Base-by-base conservation (phyloP, 2,329 filamentous ascomycete species). In the Chaetomiaceae sp. region DNA sequence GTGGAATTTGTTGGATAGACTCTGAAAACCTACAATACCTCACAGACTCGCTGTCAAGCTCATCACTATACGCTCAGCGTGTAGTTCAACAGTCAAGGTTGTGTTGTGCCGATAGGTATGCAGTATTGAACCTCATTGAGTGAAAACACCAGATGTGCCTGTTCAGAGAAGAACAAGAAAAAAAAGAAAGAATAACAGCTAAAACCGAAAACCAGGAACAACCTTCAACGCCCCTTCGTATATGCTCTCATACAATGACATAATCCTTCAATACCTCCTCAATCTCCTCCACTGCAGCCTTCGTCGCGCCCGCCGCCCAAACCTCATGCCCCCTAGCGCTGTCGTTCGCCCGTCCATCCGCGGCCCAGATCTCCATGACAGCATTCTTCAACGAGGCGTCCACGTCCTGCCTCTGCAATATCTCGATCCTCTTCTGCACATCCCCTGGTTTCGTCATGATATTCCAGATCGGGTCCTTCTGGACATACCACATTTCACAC, bases 351-450 rank as follows among this genome's bases (percentile, higher is more conserved):
- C 62, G 25, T n/a, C 44, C 48, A 40, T 65, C 62, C 2, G 62
- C 59, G 10, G 51, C 56, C 62, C 62, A 65, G 36, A 65, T 54
- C 57, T 65, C 62, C 56, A 64, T 53, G 7, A 64, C 40, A 10
- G 62, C 59, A 25, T 59, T 58, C 53, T 57, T 58, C 9, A 65
- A 10, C 9, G 44, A 36, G 0, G 47, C 40, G 27, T 58, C 48
- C 8, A 62, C 51, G 16, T 56, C 36, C 48, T 61, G n/a, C 21
- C 25, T 16, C 33, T 30, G 16, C 49, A 65, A 29, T 52, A 40
- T 51, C 52, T 52, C 37, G 21, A 62, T 55, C 40, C 61, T 44
- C 11, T 48, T 32, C 33, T 53, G 23, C 5, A 63, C 23, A 8
- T 48, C 51, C 2, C 21, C 25, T 4, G 38, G 34, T 27, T 44